Evolutionary conservation across 1,284 basidiomycete species (phyloP).

Genomic region (Heliocybe sulcata): DNA sequence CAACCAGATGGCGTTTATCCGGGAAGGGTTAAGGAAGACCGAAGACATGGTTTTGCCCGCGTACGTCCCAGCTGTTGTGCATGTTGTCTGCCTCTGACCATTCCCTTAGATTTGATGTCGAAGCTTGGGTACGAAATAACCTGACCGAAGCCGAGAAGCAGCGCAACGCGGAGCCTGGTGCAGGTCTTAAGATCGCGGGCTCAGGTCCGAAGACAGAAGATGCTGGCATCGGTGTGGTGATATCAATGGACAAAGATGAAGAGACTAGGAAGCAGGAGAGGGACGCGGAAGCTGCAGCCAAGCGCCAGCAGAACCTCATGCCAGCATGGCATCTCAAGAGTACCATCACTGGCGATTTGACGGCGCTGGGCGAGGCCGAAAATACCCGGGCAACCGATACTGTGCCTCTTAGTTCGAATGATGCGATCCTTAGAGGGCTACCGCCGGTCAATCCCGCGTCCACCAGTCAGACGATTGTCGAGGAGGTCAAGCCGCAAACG

Average conservation of each 20-base stretch:
- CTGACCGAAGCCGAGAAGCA: slow-evolving; percentile 52
- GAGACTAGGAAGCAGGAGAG: slow-evolving; percentile 57
- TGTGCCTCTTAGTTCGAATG: slow-evolving; percentile 37
- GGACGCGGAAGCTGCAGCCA: slow-evolving; percentile 66
- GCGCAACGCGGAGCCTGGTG: slow-evolving; percentile 38
- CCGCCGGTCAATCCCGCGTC: slow-evolving; percentile 34
- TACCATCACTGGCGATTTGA: slow-evolving; percentile 89
- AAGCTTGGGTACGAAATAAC: slow-evolving; percentile 68
- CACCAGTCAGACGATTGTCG: slow-evolving; percentile 15
- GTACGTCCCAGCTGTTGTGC: slow-evolving; percentile 32
- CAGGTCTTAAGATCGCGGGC: slow-evolving; percentile 67
- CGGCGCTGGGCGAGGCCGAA: slow-evolving; percentile 76
- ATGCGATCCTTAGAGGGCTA: slow-evolving; percentile 61
- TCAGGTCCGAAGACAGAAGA: slow-evolving; percentile 55
- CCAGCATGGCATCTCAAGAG: slow-evolving; percentile 93
- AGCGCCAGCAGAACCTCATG: slow-evolving; percentile 83
- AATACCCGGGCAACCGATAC: slow-evolving; percentile 35
- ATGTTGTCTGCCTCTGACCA: not conserved
- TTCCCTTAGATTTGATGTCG: slow-evolving; percentile 69
- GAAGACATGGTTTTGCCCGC: slow-evolving; percentile 83
- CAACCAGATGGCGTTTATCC: slow-evolving; percentile 81
- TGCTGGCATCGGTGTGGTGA: slow-evolving; percentile 72
- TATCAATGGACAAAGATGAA: slow-evolving; percentile 80
- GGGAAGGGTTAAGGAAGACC: slow-evolving; percentile 82
- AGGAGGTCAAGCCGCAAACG: slow-evolving; percentile 51